Conservation (phyloP, 192 early-diverging fungal species). For the Gonapodya prolifera region DNA sequence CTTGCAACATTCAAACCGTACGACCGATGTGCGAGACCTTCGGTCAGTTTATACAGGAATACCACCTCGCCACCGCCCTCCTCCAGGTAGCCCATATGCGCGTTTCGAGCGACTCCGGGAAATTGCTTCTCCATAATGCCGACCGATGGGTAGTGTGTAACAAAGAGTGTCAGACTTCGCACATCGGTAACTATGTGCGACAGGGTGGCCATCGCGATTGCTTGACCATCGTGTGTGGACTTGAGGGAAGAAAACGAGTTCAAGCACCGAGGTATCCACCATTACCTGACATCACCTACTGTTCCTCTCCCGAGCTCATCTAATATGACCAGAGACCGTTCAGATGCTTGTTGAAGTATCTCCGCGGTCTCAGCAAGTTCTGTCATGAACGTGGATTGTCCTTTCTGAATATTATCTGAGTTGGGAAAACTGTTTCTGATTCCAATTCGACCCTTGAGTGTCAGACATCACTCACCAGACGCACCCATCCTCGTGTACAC, state of each 20-base stretch:
- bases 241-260: not conserved
- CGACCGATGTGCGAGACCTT: slow-evolving; percentile 45
- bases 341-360: slow-evolving; percentile 53
- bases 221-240: slow-evolving; percentile 55
- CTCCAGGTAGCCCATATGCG: slow-evolving; percentile 40
- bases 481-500: slow-evolving; percentile 64
- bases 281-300: not conserved
- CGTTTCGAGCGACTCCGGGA: slow-evolving; percentile 17
- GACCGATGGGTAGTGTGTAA: slow-evolving; percentile 69
- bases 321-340: slow-evolving; percentile 48
- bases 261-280: not conserved
- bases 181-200: slow-evolving; percentile 35
- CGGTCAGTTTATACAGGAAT: slow-evolving; percentile 56
- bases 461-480: slow-evolving; percentile 32
- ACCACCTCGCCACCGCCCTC: slow-evolving; percentile 30
- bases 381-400: slow-evolving; percentile 11
- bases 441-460: not conserved
- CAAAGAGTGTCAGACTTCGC: slow-evolving; percentile 49
- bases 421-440: not conserved
- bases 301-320: slow-evolving; percentile 77
- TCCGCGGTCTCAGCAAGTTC: slow-evolving; percentile 41
- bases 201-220: slow-evolving; percentile 55
- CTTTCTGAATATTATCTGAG: slow-evolving; percentile 6
- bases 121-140: slow-evolving; percentile 24
- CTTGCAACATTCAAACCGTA: slow-evolving; percentile 70